These are phyloP conservation scores for Globisporangium megalacanthum DNA, from an alignment of 352 stramenopile genomes.

Conservation along the genomic window DNA sequence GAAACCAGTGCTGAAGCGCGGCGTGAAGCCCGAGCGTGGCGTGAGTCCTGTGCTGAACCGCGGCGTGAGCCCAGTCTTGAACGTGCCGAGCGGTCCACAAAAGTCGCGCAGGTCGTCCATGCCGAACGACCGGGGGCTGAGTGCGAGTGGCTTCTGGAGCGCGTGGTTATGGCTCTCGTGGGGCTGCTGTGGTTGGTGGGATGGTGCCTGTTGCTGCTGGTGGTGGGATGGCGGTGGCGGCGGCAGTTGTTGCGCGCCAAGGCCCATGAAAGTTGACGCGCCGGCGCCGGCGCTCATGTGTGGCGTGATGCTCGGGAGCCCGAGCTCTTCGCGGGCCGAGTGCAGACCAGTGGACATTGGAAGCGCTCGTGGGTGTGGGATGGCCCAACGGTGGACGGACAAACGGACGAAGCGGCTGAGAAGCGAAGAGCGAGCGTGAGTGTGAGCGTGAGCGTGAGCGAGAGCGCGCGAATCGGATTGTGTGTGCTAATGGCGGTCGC, in stretches of 20 bases:
- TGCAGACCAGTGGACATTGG: constrained; percentile 61
- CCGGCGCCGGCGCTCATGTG: constrained; percentile 2
- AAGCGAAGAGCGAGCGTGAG: background rate
- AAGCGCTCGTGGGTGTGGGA: background rate
- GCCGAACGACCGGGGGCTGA: constrained; percentile 72
- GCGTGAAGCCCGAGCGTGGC: constrained; percentile 76
- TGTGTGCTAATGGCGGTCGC: constrained; percentile 54
- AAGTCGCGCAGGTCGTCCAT: constrained; percentile 86
- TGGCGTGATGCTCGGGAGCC: constrained; percentile 39
- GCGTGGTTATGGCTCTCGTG: constrained; percentile 15
- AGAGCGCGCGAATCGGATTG: constrained; percentile 60
- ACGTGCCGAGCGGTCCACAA: constrained; percentile 65
- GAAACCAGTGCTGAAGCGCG: constrained; percentile 74
- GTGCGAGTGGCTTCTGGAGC: constrained; percentile 66
- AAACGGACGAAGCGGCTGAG: too few species aligned
- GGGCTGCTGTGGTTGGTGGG: background rate
- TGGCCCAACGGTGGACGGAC: background rate
- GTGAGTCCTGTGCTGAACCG: constrained; percentile 79
- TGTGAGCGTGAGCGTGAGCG: background rate
- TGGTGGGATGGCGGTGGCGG: background rate
- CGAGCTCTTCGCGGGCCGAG: constrained; percentile 64
- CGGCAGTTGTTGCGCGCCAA: constrained; percentile 23
- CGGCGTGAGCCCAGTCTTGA: constrained; percentile 80
- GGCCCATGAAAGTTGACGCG: constrained; percentile 13
- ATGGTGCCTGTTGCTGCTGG: background rate